phyloP scores from a whole-genome alignment of 768 basidiomycete species.

The Macrolepiota albuminosa region DNA sequence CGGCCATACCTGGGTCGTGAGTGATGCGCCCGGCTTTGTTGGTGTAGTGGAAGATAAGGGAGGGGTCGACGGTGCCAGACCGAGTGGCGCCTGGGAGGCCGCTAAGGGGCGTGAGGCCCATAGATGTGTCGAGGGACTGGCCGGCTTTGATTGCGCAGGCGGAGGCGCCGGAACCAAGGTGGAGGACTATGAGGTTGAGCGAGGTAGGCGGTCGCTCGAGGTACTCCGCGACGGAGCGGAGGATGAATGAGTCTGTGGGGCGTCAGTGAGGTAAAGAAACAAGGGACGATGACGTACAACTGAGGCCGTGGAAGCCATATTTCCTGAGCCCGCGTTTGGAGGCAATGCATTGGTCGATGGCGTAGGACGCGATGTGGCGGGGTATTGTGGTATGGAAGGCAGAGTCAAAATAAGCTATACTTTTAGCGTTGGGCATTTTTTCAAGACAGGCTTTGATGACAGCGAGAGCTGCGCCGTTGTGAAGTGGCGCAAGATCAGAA shows the following conservation, averaged over 20 bases:
- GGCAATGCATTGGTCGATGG: constrained; percentile 63
- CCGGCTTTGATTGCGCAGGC: constrained; percentile 73
- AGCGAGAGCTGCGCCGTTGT: constrained; percentile 58
- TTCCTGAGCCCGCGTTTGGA: constrained; percentile 68
- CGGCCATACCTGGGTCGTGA: constrained; percentile 43
- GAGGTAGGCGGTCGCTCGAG: constrained; percentile 49
- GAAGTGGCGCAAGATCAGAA: constrained; percentile 77
- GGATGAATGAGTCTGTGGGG: constrained; percentile 58
- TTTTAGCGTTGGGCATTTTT: constrained; percentile 60
- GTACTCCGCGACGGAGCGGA: constrained; percentile 53
- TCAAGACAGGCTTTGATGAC: constrained; percentile 59
- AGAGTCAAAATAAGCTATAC: constrained; percentile 87
- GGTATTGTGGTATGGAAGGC: constrained; percentile 80
- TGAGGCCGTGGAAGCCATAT: constrained; percentile 90
- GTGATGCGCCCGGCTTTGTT: constrained; percentile 48
- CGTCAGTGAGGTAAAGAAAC: not conserved
- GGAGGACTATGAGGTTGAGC: constrained; percentile 75
- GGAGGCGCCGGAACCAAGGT: constrained; percentile 90
- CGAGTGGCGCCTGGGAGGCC: constrained; percentile 89
- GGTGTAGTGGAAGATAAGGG: constrained; percentile 82
- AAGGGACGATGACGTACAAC: constrained; percentile 39
- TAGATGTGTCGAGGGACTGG: constrained; percentile 77
- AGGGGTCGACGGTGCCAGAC: constrained; percentile 78
- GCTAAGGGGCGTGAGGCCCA: constrained; percentile 89
- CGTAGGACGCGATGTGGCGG: constrained; percentile 70